Base-by-base conservation (phyloP, 1,284 basidiomycete genomes). In the Trichosporon asahii region DNA sequence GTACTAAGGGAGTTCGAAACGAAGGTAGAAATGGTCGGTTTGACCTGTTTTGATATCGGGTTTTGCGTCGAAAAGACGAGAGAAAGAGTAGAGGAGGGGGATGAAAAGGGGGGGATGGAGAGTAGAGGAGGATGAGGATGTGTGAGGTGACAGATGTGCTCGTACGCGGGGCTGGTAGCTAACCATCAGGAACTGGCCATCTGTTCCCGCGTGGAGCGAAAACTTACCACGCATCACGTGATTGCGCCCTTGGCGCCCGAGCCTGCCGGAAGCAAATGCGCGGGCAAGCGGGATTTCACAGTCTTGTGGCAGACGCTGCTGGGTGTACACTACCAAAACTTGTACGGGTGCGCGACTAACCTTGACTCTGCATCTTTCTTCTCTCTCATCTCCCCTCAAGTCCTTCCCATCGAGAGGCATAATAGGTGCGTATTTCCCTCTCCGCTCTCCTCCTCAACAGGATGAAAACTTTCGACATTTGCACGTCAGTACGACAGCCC, bases 401-500 rank as follows among this genome's bases (percentile, higher is more conserved):
- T 18, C 18, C 44, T 29, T 49, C 21, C 57, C 33, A 27, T 66
- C 23, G 25, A 53, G 4, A 60, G 44, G 46, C 12, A 29, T n/a
- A 12, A 31, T 61, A 61, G 65, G 68, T 69, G 61, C 27, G 68
- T 66, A 7, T 9, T 33, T 60, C 33, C 12, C 49, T 37, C 37
- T 49, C 61, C 55, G 15, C 40, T 31, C 27, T 31, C 29, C 68
- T 64, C 67, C 72, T 69, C 18, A 53, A n/a, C n/a, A 53, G 49
- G 78, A 77, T 73, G 76, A 77, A 76, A 76, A 69, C 67, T 69
- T 70, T 72, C 68, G 73, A 75, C 73, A 74, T 79, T 79, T 79
- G 78, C 78, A 79, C 78, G 78, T 79, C 78, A 79, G 78, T 73
- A 79, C 75, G 78, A 79, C 73, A 64, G 64, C 65, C 63, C 49